Conservation (phyloP, 768 basidiomycete species). For the Termitomyces sp. region DNA sequence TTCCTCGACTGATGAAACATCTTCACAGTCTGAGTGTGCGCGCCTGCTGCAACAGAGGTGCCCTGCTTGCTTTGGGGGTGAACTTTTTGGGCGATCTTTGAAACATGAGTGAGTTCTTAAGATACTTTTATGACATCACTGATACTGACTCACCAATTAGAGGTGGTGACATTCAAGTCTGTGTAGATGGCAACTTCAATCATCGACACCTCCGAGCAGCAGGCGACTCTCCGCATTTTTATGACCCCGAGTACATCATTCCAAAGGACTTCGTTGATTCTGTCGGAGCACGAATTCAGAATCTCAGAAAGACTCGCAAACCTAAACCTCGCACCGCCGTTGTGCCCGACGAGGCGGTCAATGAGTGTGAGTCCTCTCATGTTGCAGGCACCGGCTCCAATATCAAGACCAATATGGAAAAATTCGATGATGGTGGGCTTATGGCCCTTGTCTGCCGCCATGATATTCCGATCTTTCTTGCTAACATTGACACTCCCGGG, state of each 20-base stretch:
- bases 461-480: conserved; percentile 26
- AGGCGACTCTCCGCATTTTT: conserved; percentile 1
- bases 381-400: conserved; percentile 22
- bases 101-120: neutral
- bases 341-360: neutral
- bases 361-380: conserved; percentile 22
- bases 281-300: conserved; percentile 22
- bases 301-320: conserved; percentile 5
- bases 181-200: conserved; percentile 34
- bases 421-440: conserved; percentile 28
- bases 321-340: neutral
- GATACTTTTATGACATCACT: neutral
- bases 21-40: conserved; percentile 6
- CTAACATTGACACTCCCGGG: conserved; percentile 35
- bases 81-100: conserved; percentile 17
- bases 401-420: conserved; percentile 7
- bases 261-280: conserved; percentile 27
- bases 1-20: no score
- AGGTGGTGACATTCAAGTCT: conserved; percentile 32
- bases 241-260: conserved; percentile 24
- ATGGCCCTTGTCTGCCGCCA: conserved; percentile 36
- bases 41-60: conserved; percentile 22
- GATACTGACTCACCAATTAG: conserved; percentile 3
- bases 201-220: conserved; percentile 26
- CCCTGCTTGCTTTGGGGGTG: conserved; percentile 29